Base-by-base conservation (phyloP, 768 basidiomycete genomes). In the Lactarius hengduanensis region DNA sequence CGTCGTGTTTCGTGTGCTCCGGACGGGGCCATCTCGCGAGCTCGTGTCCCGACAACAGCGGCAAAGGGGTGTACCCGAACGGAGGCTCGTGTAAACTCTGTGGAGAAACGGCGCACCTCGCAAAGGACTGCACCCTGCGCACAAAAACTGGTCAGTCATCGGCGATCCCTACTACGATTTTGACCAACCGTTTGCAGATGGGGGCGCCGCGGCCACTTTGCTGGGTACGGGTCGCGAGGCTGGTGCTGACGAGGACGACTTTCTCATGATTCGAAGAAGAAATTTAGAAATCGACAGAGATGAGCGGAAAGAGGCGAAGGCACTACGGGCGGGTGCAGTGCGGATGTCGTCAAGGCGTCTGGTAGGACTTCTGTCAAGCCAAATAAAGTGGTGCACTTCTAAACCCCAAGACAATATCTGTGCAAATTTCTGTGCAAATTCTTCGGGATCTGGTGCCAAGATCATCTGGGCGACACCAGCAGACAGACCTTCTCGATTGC, bases 221-320 rank as follows among this genome's bases (percentile, higher is more conserved):
- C 76, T 82, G 8, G 83, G 84, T 20, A 75, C 74, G 1, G 81
- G 81, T 0, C 74, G 74, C 36, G 85, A 80, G 45, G 86, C 83
- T 0, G 93, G 94, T 28, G 89, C 96, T 10, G 96, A 98, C 74
- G 96, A 98, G 75, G 96, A 98, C 73, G 96, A 97, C 74, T 97
- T 96, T 77, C 94, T 95, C 75, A 80, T 80, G 0, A 82, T 94
- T 75, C 89, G 88, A 73, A 83, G 93, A 54, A 82, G 78, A 61
- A 84, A 80, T 55, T 77, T 75, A 11, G 86, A 88, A 65, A 79
- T 92, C 0, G 85, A 90, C 34, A 80, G 76, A 34, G 84, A 86
- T 32, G 86, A 89, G 72, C 85, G 82, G 71, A 74, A 72, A 54
- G 79, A 80, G 59, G 80, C 80, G 32, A 82, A 77, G 66, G 69